Base-by-base conservation (phyloP, 208 protist species). In the Acanthamoeba castellanii region DNA sequence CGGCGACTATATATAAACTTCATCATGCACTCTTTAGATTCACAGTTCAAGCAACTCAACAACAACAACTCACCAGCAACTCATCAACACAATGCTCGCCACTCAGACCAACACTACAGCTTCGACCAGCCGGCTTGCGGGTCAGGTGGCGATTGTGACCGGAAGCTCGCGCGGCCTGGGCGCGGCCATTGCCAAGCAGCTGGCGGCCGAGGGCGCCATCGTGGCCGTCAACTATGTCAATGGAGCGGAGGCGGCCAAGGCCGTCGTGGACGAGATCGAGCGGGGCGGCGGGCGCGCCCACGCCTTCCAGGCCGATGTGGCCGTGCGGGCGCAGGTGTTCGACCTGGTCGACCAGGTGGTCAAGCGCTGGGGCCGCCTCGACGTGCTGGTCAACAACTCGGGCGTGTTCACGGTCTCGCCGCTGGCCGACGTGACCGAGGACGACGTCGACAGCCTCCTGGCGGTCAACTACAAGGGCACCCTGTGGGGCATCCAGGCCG, bases 71-170 rank as follows among this genome's bases (percentile, higher is more conserved):
- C 11, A 52, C 20, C 22, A 13, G 20, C 57, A 64, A 64, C 57
- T 64, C 20, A 13, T 25, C 55, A 8, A 61, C 3, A 61, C 57
- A 64, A 64, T 64, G 57, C 20, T 8, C 13, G 57, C 57, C 57
- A 8, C 57, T 1, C 57, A 64, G 72, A 52, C 72, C 22, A 82
- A 42, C 72, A 37, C 27, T 27, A 27, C 72, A 27, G 9, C 70
- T 25, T 45, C 30, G n/a, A 90, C 84, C 25, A 50, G 84, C n/a
- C 37, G 42, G 84, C 84, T 88, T n/a, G 45, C 81, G 7, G 82
- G 82, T 9, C 64, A 90, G 82, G 82, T 90, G 82, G 50, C 82
- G 4, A 25, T 90, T 11, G 82, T 90, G 27, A 90, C 82, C 22
- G 82, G 82, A 2, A 66, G 82, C 82, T 68, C 42, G 20, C 20